Evolutionary conservation across 176 grass and related monocot species (phyloP).

Genomic region (Carex pumila): DNA sequence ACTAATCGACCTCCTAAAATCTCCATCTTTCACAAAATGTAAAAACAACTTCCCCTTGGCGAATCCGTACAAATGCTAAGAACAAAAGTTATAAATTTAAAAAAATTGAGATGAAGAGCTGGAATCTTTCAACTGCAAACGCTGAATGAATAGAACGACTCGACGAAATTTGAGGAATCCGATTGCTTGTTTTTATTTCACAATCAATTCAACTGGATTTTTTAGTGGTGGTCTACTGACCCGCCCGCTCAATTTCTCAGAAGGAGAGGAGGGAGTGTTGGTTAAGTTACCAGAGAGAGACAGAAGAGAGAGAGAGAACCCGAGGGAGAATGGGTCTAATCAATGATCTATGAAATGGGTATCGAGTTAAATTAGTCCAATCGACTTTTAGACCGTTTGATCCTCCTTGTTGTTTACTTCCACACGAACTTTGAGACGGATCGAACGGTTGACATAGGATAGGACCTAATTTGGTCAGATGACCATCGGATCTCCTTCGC

Average conservation of each 20-base stretch:
- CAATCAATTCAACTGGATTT: slow-evolving; percentile 5
- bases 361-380: too few species aligned
- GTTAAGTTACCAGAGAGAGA: background rate
- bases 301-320: background rate
- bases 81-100: background rate
- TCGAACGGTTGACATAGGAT: too few species aligned
- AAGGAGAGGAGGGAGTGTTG: slow-evolving; percentile 7
- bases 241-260: slow-evolving; percentile 10
- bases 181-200: background rate
- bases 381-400: too few species aligned
- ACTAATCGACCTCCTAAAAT: background rate
- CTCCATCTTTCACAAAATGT: slow-evolving; percentile 30
- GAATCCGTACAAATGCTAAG: slow-evolving; percentile 3
- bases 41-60: background rate
- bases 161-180: background rate
- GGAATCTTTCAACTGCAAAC: slow-evolving; percentile 11
- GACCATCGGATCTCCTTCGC: too few species aligned
- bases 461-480: too few species aligned
- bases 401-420: too few species aligned
- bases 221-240: background rate
- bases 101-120: background rate
- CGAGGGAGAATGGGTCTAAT: background rate
- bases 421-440: too few species aligned
- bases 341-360: background rate
- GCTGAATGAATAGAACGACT: background rate